Percentiles rank a stretch among this genome's conserved stretches.
Evolutionary conservation across 306 rosid genomes (phyloP).

Genomic region (Neltuma alba): DNA sequence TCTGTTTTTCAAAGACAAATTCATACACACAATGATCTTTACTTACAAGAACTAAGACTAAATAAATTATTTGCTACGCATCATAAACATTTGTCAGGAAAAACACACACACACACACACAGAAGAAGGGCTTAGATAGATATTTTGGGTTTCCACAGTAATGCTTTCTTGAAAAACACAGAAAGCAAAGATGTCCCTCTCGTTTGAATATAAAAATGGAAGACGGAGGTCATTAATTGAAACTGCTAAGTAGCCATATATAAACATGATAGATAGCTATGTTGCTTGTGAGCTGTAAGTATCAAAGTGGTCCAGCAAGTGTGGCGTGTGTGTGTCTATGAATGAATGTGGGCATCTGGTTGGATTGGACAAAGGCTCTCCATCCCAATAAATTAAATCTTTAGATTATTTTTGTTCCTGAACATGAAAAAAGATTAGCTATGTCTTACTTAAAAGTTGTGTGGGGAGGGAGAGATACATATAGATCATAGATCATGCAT

Average conservation of each 20-base stretch:
- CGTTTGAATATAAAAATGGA: neutral
- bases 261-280: conserved; percentile 37
- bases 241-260: conserved; percentile 19
- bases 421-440: conserved; percentile 38
- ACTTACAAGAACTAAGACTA: neutral
- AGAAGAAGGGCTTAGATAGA: neutral
- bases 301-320: conserved; percentile 48
- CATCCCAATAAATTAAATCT: conserved; percentile 36
- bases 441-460: neutral
- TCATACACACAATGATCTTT: neutral
- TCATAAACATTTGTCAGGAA: neutral
- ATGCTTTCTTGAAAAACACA: neutral
- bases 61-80: neutral
- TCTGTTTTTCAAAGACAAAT: neutral
- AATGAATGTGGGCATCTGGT: conserved; percentile 34
- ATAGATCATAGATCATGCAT: neutral
- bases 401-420: too few species aligned
- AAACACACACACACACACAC: neutral
- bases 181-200: conserved; percentile 1
- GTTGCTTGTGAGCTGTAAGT: conserved; percentile 38
- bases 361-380: conserved; percentile 36
- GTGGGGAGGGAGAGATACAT: neutral
- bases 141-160: neutral
- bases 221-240: conserved; percentile 3
- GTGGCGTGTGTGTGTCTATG: conserved; percentile 23